Conservation (phyloP, 2,329 filamentous ascomycete species). For the Penicillium sp. region DNA sequence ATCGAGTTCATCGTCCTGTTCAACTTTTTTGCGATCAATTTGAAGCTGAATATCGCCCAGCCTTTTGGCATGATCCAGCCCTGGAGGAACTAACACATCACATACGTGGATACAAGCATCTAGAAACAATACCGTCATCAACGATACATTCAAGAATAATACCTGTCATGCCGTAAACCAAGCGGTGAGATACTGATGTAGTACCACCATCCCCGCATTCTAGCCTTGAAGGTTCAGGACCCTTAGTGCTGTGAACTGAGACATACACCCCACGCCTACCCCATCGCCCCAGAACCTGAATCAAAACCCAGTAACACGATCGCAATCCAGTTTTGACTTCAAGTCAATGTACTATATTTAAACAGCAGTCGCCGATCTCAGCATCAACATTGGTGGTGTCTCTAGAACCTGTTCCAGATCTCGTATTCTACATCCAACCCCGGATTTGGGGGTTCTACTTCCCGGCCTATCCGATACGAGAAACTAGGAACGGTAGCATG, state of each 20-base stretch:
- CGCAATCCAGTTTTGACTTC: not conserved
- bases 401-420: conserved; percentile 21
- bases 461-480: conserved; percentile 3
- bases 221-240: not conserved
- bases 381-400: conserved; percentile 14
- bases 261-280: not conserved
- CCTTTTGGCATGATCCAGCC: too few relatives aligned
- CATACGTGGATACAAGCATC: too few relatives aligned
- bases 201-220: not conserved
- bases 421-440: conserved; percentile 26
- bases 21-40: too few relatives aligned
- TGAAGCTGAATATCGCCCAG: too few relatives aligned
- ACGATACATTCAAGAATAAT: not conserved
- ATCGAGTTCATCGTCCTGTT: too few relatives aligned
- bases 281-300: not conserved
- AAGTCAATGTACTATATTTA: not conserved
- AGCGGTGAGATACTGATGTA: not conserved
- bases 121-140: not conserved
- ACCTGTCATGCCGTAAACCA: not conserved
- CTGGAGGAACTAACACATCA: too few relatives aligned
- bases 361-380: not conserved
- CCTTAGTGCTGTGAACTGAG: not conserved
- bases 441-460: not conserved
- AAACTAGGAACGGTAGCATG: not conserved
- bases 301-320: not conserved